Conservation (phyloP, 2,329 filamentous ascomycete genomes). For the Pseudogymnoascus sp. region DNA sequence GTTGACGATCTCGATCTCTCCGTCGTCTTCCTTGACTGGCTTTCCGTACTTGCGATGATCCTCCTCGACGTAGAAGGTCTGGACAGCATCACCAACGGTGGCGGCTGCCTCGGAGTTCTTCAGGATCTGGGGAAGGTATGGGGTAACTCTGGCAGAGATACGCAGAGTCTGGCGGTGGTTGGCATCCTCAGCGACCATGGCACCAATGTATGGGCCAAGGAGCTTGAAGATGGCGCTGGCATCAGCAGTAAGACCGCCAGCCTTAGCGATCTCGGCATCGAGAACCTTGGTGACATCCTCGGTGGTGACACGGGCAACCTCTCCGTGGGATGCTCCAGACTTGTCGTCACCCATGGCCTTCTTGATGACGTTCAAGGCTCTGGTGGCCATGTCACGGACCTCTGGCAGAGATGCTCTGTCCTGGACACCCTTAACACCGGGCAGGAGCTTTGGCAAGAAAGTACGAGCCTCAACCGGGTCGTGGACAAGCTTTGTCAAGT, state of each 20-base stretch:
- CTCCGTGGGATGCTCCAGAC: slow-evolving; percentile 43
- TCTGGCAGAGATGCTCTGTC: slow-evolving; percentile 88
- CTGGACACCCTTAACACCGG: slow-evolving; percentile 82
- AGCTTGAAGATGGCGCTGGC: slow-evolving; percentile 55
- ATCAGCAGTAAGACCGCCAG: slow-evolving; percentile 53
- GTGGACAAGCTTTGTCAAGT: slow-evolving; percentile 95
- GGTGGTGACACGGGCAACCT: slow-evolving; percentile 54
- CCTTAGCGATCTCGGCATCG: slow-evolving; percentile 66
- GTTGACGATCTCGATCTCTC: slow-evolving; percentile 93
- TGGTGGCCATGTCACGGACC: slow-evolving; percentile 79
- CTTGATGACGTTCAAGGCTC: slow-evolving; percentile 78
- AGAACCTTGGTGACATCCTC: slow-evolving; percentile 70
- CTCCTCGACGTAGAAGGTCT: slow-evolving; percentile 71
- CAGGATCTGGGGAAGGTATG: slow-evolving; percentile 69
- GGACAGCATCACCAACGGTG: slow-evolving; percentile 62
- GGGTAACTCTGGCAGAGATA: slow-evolving; percentile 58
- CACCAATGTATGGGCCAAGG: slow-evolving; percentile 65
- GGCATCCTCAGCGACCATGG: slow-evolving; percentile 81
- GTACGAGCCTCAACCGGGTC: slow-evolving; percentile 88
- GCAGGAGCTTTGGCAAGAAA: slow-evolving; percentile 89
- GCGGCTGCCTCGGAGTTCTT: slow-evolving; percentile 50
- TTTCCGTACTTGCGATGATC: slow-evolving; percentile 81
- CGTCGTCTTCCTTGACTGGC: slow-evolving; percentile 79
- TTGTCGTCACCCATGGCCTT: slow-evolving; percentile 79
- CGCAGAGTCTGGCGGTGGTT: slow-evolving; percentile 73